phyloP scores from a whole-genome alignment of 148 eudicot genomes.

The Rheum nobile region DNA sequence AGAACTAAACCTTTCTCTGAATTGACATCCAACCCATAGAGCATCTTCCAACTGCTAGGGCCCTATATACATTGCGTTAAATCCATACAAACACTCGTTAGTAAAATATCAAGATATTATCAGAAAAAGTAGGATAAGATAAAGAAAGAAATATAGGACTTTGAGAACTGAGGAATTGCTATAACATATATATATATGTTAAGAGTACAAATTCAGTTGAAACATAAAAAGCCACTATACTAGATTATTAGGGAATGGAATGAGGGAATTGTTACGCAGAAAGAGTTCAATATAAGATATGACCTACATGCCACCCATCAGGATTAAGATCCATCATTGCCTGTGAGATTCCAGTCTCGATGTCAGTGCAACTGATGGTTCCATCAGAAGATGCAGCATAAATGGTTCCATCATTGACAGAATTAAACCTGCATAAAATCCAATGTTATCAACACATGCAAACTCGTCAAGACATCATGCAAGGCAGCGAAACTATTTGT shows the following conservation, averaged over 20 bases:
- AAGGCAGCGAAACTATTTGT: neutral
- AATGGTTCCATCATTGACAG: conserved; percentile 64
- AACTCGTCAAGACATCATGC: neutral
- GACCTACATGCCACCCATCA: conserved; percentile 78
- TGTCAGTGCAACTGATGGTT: conserved; percentile 75
- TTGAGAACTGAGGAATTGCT: neutral
- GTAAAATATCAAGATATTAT: neutral
- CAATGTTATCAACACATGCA: neutral
- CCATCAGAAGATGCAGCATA: conserved; percentile 96
- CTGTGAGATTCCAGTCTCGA: conserved; percentile 81
- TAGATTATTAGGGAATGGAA: neutral
- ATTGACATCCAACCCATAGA: conserved; percentile 84
- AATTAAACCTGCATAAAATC: conserved; percentile 43
- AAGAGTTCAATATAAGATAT: neutral
- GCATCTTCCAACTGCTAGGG: conserved; percentile 83
- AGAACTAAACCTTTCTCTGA: conserved; percentile 67
- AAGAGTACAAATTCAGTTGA: neutral
- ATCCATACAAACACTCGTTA: neutral
- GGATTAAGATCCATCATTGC: conserved; percentile 87
- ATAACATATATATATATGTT: neutral
- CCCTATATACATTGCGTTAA: conserved; percentile 50
- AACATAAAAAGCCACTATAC: neutral
- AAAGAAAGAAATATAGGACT: neutral
- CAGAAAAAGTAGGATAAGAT: neutral
- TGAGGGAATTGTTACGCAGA: neutral